Evolutionary conservation across 2,329 filamentous ascomycete genomes (phyloP), one percentile per base, ranked within the genome.

Genomic region (Aureobasidium pullulans): DNA sequence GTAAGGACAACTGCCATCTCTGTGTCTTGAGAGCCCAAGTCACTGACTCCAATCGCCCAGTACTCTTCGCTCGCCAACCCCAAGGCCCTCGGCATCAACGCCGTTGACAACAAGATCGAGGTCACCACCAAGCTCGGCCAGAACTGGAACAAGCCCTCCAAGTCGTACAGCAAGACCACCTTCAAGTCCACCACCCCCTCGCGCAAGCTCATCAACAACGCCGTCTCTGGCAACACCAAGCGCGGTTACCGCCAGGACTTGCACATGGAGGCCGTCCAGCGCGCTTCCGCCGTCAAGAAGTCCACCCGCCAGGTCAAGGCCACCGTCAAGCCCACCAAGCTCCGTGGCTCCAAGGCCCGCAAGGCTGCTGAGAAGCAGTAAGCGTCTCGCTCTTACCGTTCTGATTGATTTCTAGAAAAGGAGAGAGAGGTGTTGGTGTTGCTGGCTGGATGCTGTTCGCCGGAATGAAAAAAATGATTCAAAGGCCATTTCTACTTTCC

Each of bases 51-150:
- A 11, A n/a, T 37, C 47, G 31, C 63, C 8, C 73, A 95, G 90
- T 84, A 96, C 78, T 89, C 89, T 71, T 94, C 94, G 73, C 95
- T 91, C 78, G 85, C 90, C 78, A 96, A 96, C 82, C 48, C 53
- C 48, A 61, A 93, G 90, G 92, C 94, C 70, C 80, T 97, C 72
- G 90, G 92, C 74, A 79, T 99, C 72, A 78, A 84, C 71, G 73
- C 86, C 70, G 84, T 90, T 77, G 88, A 93, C 78, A 89, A 89
- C 70, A 90, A 86, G 72, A 81, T 97, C 69, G 81, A 83, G 72
- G 79, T 96, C 72, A 81, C 85, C 77, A 88, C 85, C 83, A 97
- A 97, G 89, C 94, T 91, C 81, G 73, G 81, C 73, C 80, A 81
- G 69, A 82, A 83, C 72, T 72, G 77, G 71, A 84, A 89, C 82